Base-by-base conservation (phyloP, 2,329 filamentous ascomycete species). In the Dothistroma septosporum region DNA sequence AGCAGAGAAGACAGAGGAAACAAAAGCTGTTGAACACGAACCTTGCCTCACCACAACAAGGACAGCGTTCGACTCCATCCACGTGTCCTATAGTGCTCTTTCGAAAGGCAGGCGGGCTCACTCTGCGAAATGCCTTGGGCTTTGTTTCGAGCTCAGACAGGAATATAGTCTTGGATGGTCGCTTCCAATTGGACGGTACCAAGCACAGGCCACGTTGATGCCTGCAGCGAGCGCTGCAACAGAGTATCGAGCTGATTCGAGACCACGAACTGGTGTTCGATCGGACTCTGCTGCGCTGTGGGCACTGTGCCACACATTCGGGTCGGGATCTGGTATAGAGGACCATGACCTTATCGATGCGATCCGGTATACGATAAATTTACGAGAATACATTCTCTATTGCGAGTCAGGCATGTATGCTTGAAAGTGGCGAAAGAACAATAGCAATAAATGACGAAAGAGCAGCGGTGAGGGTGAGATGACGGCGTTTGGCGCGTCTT, bases 201-300 rank as follows among this genome's bases (percentile, higher is more conserved):
- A 35, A 57, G n/a, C 9, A 33, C 16, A 24, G 9, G 11, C 55
- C 41, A 57, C 41, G 41, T 49, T 50, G 10, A 57, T 57, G 24
- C 44, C 41, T 57, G 41, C 28, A 9, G 14, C 1, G 16, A n/a
- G 53, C 53, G n/a, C 41, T 10, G 32, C 12, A 48, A 24, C 50
- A 44, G 46, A 24, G 19, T 16, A 28, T 55, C 12, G 35, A 28
- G 24, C 24, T 28, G n/a, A 19, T 19, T 16, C 53, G 35, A 41
- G 53, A 46, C 47, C 8, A 31, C 22, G 41, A 57, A 57, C 44
- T 24, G 22, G 41, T 49, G 41, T 57, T 57, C 55, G 44, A 49
- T 57, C 41, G 44, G 41, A 49, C 24, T 28, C 24, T 28, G 6
- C 24, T 28, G 55, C 35, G 46, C 41, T 35, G 28, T 57, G 46